phyloP scores from a whole-genome alignment of 805 yeast species.

The Wickerhamomyces canadensis region DNA sequence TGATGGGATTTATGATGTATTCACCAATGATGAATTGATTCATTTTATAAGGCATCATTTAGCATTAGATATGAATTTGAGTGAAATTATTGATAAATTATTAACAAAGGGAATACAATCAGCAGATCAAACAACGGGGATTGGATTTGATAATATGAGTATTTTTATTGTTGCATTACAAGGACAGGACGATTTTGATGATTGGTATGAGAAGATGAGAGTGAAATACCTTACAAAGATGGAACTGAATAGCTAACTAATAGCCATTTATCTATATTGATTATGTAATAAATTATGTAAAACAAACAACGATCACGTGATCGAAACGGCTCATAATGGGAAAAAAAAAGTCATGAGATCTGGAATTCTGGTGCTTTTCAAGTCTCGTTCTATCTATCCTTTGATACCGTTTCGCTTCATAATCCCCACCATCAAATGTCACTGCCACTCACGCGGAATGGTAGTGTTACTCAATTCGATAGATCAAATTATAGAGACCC shows the following conservation, averaged over 20 bases:
- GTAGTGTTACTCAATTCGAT: no score
- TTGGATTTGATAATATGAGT: constrained; percentile 83
- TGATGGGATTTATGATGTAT: constrained; percentile 81
- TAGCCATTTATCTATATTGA: no score
- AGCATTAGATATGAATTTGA: constrained; percentile 49
- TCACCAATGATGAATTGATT: constrained; percentile 50
- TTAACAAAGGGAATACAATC: constrained; percentile 62
- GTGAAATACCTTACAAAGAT: constrained; percentile 22
- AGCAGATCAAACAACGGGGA: constrained; percentile 71
- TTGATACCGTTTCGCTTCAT: no score
- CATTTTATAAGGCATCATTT: constrained; percentile 52
- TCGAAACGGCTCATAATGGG: no score
- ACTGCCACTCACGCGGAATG: no score
- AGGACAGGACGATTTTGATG: constrained; percentile 34
- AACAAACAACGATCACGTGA: no score
- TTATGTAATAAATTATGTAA: no score
- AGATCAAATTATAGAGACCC: constrained; percentile 13
- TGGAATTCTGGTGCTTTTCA: no score
- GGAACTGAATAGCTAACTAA: constrained; percentile 2
- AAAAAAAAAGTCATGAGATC: no score
- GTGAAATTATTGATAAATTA: constrained; percentile 52
- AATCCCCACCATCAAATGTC: no score
- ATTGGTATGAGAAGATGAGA: constrained; percentile 19
- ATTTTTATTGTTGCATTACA: constrained; percentile 63
- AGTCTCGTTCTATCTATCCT: no score